Evolutionary conservation across 306 rosid species (phyloP), one percentile per base, ranked within the genome.

Genomic region (Inga leiocalycina): DNA sequence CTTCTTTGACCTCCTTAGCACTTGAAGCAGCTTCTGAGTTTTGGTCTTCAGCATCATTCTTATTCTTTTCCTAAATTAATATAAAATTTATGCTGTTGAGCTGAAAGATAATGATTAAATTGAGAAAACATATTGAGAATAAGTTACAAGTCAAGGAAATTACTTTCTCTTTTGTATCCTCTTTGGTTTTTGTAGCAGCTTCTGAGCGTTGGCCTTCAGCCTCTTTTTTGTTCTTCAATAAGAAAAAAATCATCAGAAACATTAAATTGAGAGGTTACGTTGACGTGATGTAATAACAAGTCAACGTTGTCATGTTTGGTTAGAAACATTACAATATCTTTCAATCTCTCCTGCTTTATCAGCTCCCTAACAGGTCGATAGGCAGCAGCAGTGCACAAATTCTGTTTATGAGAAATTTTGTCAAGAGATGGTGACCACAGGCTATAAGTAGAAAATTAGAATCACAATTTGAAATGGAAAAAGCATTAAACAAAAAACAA

Each of bases 41-140:
- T 69, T 89, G 87, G 45, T 73, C 87, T 80, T 88, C 87, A 30
- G 81, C 89, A 37, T 90, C 92, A 76, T 51, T 90, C 86, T 85
- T 83, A 89, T 91, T 92, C 90, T 88, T 93, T 83, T 87, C 92
- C 99, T 96, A 83, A 41, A 66, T 67, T 64, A 85, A 61, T 13
- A 71, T 61, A 27, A 49, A 69, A 76, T 69, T 39, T 30, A 13
- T 84, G 64, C 52, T 30, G 32, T 77, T 76, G 66, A 62, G 67
- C 11, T 66, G 41, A 43, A 66, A 4, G n/a, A 52, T 52, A 52
- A 52, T 17, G 9, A 52, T 52, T 16, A 52, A 52, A 14, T 52
- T 52, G n/a, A 52, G 59, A 52, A 6, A 52, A 7, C n/a, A 16
- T 2, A 16, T 52, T 51, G 57, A 16, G 57, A 51, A 15, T 52